Base-by-base conservation (phyloP, 495 filamentous ascomycete species). In the Melanomma pulvis-pyrius region DNA sequence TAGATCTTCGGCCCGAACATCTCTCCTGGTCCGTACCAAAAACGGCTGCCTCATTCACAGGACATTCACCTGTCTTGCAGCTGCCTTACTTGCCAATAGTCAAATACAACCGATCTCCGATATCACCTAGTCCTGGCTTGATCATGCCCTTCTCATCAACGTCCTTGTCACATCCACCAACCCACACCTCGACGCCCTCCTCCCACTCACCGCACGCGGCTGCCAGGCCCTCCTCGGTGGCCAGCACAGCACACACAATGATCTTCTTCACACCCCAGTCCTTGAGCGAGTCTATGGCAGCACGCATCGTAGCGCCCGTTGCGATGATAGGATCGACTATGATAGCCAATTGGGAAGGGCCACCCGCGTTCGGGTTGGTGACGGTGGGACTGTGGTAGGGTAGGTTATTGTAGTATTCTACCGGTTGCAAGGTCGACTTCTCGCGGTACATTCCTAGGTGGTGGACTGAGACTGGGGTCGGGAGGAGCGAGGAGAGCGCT, bases 371-470 rank as follows among this genome's bases (percentile, higher is more conserved):
- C 58, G 70, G 64, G 17, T 65, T 67, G 9, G 69, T 46, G 0
- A 65, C 32, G 68, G 79, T 57, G 25, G 74, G 62, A 30, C 75
- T 57, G 72, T 92, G 86, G 76, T 91, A 90, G 36, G 93, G 93
- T 21, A 98, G 90, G 78, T 98, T 98, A 80, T 91, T 98, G 82
- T 98, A 98, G 83, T 98, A 98, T 79, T 98, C 93, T 51, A 98
- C 93, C 0, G 93, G 92, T 55, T 89, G 84, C 28, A 97, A 87
- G 36, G 90, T 90, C 63, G 85, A 83, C 30, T 88, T 89, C 73
- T 97, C 93, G 71, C 93, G 90, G 80, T 90, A 98, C 65, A 98
- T 87, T 48, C 93, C 93, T 24, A 98, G 87, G 76, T 98, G 93
- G 79, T 98, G 91, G 68, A 98, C 85, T 17, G 93, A 88, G 34